Percentiles rank a stretch among this genome's conserved stretches.
These are phyloP conservation scores for Beauveria bassiana DNA, from an alignment of 2,329 filamentous ascomycete genomes.

Conservation along the genomic window DNA sequence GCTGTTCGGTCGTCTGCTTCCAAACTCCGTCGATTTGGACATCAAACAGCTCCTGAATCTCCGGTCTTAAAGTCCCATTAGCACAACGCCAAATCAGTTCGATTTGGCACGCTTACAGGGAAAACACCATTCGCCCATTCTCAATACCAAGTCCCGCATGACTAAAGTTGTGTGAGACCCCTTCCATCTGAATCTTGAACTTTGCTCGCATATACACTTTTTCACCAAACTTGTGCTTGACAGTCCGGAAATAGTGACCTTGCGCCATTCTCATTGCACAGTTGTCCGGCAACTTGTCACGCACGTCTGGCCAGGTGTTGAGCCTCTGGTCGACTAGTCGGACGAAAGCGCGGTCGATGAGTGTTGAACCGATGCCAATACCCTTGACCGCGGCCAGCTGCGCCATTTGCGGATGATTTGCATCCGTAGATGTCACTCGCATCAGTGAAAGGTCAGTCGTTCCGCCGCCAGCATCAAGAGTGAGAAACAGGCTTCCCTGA, in stretches of 20 bases:
- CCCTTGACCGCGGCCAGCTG: constrained; percentile 33
- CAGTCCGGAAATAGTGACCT: constrained; percentile 30
- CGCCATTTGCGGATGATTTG: constrained; percentile 22
- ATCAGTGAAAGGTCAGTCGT: constrained; percentile 39
- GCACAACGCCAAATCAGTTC: not conserved
- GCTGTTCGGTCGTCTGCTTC: constrained; percentile 30
- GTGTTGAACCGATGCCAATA: constrained; percentile 36
- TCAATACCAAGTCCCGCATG: constrained; percentile 31
- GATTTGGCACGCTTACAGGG: constrained; percentile 23
- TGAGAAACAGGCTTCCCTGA: constrained; percentile 32
- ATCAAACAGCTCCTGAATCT: constrained; percentile 37
- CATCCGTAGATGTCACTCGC: constrained; percentile 27
- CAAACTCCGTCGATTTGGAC: constrained; percentile 32
- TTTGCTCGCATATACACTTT: constrained; percentile 31
- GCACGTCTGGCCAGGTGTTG: constrained; percentile 26
- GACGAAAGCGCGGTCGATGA: constrained; percentile 38
- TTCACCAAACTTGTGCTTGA: constrained; percentile 37
- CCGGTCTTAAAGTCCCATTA: constrained; percentile 25
- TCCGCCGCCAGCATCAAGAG: constrained; percentile 38
- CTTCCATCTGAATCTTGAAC: constrained; percentile 36
- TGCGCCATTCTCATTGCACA: constrained; percentile 29
- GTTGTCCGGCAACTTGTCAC: constrained; percentile 26
- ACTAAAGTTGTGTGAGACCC: constrained; percentile 31
- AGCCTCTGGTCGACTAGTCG: constrained; percentile 31
- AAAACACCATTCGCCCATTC: constrained; percentile 32